Evolutionary conservation across 805 yeast genomes (phyloP).

Genomic region (Pichia thaimueangensis): DNA sequence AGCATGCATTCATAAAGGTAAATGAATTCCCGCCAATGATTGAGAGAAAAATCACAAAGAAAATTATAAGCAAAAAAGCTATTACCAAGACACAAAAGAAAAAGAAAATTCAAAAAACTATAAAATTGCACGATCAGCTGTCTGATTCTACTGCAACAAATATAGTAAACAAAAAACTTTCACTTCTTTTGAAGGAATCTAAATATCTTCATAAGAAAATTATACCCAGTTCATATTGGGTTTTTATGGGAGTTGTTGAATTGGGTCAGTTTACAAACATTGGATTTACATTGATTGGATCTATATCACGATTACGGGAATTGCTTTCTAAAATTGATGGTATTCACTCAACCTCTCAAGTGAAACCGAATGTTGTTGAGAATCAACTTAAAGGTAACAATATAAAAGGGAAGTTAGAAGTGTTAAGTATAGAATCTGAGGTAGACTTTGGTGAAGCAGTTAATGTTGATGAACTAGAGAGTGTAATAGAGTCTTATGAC

Average conservation of each 20-base stretch:
- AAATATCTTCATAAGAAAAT: conserved; percentile 31
- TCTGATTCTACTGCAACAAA: background rate
- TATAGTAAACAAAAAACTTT: background rate
- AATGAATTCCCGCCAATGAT: conserved; percentile 9
- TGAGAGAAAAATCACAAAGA: conserved; percentile 1
- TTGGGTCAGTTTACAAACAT: conserved; percentile 72
- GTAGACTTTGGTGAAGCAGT: conserved; percentile 3
- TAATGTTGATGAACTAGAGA: background rate
- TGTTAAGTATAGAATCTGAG: too few species aligned
- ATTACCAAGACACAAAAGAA: conserved; percentile 6
- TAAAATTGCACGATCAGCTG: conserved; percentile 2
- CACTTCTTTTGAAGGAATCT: conserved; percentile 5
- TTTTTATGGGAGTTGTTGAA: conserved; percentile 61
- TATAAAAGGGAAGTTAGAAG: too few species aligned
- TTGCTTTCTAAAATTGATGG: conserved; percentile 1
- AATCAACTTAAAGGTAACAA: background rate
- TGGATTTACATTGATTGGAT: conserved; percentile 64
- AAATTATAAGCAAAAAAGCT: conserved; percentile 6
- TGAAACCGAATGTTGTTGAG: background rate
- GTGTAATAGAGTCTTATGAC: background rate
- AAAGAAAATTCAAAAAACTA: background rate
- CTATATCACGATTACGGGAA: conserved; percentile 39
- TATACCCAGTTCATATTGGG: conserved; percentile 46
- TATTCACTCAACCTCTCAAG: background rate
- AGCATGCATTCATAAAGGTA: conserved; percentile 1